Evolutionary conservation across 2,329 filamentous ascomycete species (phyloP).

Genomic region (Akanthomyces lecanii): DNA sequence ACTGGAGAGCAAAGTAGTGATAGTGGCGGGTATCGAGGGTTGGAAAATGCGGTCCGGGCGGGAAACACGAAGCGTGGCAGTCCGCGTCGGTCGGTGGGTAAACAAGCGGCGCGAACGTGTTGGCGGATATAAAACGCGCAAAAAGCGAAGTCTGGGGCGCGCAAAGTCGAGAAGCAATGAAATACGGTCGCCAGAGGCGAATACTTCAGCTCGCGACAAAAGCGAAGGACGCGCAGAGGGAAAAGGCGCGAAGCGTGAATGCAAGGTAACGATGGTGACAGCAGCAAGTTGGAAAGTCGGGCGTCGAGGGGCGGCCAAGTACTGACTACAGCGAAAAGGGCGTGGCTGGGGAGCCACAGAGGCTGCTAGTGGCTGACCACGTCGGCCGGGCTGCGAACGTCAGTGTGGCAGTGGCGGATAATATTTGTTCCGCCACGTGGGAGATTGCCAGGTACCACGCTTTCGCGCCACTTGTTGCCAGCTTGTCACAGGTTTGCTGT

Average conservation of each 20-base stretch:
- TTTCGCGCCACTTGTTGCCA: background rate
- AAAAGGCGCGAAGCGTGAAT: slow-evolving; percentile 20
- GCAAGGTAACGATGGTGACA: slow-evolving; percentile 22
- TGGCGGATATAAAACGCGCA: slow-evolving; percentile 12
- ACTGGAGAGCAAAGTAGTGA: background rate
- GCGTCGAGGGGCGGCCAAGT: slow-evolving; percentile 28
- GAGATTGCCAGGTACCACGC: slow-evolving; percentile 1
- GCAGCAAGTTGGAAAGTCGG: slow-evolving; percentile 20
- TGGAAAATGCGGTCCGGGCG: slow-evolving; percentile 1
- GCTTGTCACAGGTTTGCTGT: background rate
- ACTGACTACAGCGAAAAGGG: slow-evolving; percentile 31
- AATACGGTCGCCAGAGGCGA: slow-evolving; percentile 23
- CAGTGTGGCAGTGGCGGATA: slow-evolving; percentile 2
- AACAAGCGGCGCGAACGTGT: slow-evolving; percentile 18
- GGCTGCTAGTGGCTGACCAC: slow-evolving; percentile 17
- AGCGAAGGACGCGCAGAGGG: slow-evolving; percentile 21
- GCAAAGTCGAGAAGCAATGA: slow-evolving; percentile 12
- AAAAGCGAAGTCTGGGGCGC: slow-evolving; percentile 2
- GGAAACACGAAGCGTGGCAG: slow-evolving; percentile 14
- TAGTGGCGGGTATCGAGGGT: background rate
- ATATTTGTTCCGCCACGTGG: background rate
- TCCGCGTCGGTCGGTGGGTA: slow-evolving; percentile 17
- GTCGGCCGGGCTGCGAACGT: slow-evolving; percentile 13
- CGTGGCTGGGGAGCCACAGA: slow-evolving; percentile 40
- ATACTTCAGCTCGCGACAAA: slow-evolving; percentile 25